These are phyloP conservation scores for Glutinoglossum americanum DNA, from an alignment of 495 filamentous ascomycete species.

Conservation along the genomic window DNA sequence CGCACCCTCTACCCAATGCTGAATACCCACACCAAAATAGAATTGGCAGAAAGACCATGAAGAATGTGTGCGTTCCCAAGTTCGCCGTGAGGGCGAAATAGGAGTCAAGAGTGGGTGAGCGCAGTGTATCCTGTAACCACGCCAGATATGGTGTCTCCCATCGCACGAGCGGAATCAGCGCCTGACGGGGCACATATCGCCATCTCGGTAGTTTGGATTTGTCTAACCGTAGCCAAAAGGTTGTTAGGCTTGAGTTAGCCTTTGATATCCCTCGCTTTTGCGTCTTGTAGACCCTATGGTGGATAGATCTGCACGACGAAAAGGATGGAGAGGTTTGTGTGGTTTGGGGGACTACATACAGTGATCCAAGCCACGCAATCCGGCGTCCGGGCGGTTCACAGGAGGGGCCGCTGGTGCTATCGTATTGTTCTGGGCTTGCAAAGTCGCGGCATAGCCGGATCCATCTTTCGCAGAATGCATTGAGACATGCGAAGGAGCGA, in stretches of 20 bases:
- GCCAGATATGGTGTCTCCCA: conserved; percentile 94
- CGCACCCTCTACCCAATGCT: conserved; percentile 61
- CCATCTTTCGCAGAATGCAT: not conserved
- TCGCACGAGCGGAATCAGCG: conserved; percentile 65
- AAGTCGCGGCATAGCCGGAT: not conserved
- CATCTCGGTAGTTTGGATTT: conserved; percentile 64
- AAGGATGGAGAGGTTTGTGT: conserved; percentile 1
- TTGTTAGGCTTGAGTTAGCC: not conserved
- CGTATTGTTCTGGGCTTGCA: not conserved
- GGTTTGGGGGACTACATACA: conserved; percentile 29
- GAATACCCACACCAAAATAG: conserved; percentile 89
- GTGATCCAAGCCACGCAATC: conserved; percentile 49
- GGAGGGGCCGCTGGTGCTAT: not conserved
- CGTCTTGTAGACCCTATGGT: not conserved
- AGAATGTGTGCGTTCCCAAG: conserved; percentile 94
- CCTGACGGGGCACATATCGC: conserved; percentile 68
- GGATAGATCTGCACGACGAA: not conserved
- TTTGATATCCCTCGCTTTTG: not conserved
- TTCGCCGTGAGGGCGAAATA: conserved; percentile 96
- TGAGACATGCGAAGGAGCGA: not conserved
- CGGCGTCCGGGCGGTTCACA: conserved; percentile 32
- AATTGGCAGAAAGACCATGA: conserved; percentile 82
- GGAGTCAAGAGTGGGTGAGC: conserved; percentile 66
- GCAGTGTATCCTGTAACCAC: conserved; percentile 51
- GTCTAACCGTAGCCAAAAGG: conserved; percentile 29